Evolutionary conservation across 1,284 basidiomycete species (phyloP), one percentile per base, ranked within the genome.

Genomic region (Puccinia polysora): DNA sequence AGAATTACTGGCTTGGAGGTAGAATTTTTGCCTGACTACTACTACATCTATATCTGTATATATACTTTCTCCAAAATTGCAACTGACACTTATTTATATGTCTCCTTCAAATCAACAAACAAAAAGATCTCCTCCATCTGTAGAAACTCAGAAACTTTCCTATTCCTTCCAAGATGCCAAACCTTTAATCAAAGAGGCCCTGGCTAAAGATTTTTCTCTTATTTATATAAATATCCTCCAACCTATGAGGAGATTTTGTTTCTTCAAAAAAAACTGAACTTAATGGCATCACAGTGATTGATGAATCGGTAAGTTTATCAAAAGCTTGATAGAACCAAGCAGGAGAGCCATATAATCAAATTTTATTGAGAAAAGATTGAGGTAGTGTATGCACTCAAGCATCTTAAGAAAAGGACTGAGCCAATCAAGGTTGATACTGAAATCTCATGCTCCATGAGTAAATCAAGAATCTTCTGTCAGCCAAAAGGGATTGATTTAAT

Each of bases 401-500:
- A 79, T 60, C 74, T 82, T 56, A 76, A 79, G 65, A 76, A 77
- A 55, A 81, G 80, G 81, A 76, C 79, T 40, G 78, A 78, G 75
- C 76, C 78, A 8, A 36, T 73, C 18, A 74, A 75, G 49, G 77
- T 77, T 15, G 77, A 75, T 73, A 76, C 78, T 7, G 76, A 75
- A 23, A 32, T 76, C 8, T 76, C 77, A 12, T 81, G 79, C 77
- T 74, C 73, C 25, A 70, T 77, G 20, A 77, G 80, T 55, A 76
- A 74, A 55, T 77, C 80, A 4, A 73, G 69, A 23, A 74, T 81
- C 36, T 76, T 77, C 50, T 76, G 76, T 52, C 80, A 81, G 65
- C 80, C 81, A 15, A 81, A 81, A 75, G 80, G 80, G 28, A 77
- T 79, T 10, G 80, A 78, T 4, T 75, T 81, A 25, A 76, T 81